These are phyloP conservation scores for Rhynchospora pubera DNA, from an alignment of 176 grass and related monocot genomes.

Conservation along the genomic window DNA sequence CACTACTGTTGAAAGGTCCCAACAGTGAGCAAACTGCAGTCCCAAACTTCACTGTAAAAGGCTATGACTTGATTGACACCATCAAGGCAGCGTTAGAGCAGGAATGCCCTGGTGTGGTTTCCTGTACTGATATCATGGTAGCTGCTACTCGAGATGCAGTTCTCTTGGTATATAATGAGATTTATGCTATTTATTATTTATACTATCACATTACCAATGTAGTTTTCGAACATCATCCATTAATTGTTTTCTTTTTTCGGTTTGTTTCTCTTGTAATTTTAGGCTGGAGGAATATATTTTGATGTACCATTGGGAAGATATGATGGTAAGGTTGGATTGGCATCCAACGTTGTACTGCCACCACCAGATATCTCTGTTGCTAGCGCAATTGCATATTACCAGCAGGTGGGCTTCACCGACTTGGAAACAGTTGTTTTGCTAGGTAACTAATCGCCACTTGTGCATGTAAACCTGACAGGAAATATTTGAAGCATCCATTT, in stretches of 20 bases:
- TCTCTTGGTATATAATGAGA: constrained; percentile 16
- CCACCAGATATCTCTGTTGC: constrained; percentile 19
- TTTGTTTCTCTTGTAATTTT: no score
- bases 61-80: constrained; percentile 29
- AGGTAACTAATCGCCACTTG: not conserved
- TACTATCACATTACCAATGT: not conserved
- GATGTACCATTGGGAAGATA: constrained; percentile 25
- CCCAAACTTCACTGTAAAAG: constrained; percentile 26
- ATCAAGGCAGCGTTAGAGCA: constrained; percentile 30
- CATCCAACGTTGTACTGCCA: constrained; percentile 22
- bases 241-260: not conserved
- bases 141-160: constrained; percentile 31
- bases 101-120: constrained; percentile 25
- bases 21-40: constrained; percentile 24
- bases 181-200: not conserved
- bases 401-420: not conserved
- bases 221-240: not conserved
- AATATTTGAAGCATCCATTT: not conserved
- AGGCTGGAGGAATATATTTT: constrained; percentile 21
- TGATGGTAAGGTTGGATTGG: constrained; percentile 18
- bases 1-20: constrained; percentile 5
- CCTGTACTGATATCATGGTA: constrained; percentile 28
- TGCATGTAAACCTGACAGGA: not conserved
- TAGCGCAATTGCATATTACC: constrained; percentile 4
- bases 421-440: constrained; percentile 27